Evolutionary conservation across 176 grass and related monocot genomes (phyloP), one percentile per base, ranked within the genome.

Genomic region (Aegilops sharonensis): DNA sequence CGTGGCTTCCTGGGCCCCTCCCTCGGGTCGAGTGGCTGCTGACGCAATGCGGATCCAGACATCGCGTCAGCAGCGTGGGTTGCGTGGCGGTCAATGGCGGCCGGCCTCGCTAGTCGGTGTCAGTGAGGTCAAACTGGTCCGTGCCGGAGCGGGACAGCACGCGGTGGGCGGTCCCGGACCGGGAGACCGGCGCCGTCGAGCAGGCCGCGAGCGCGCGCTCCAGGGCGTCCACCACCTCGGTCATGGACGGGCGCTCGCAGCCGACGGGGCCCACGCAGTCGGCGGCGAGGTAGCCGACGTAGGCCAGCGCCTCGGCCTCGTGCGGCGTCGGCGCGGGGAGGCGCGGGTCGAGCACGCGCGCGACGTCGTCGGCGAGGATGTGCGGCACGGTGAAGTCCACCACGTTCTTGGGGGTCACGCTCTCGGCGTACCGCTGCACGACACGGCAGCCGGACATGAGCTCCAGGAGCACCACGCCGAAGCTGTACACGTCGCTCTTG

Each of bases 401-500:
- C 0, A 98, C 87, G 79, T 98, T 98, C 86, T 81, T 92, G 32
- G 95, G 95, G 5, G 95, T 98, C 34, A 89, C 93, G 84, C 95
- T 95, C 81, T 98, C 93, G 15, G 81, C 93, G 71, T 98, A 95
- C 23, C 88, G 77, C 79, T 93, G 85, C 75, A 98, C 92, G 37
- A 93, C 95, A 37, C 89, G 92, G 67, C 93, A 92, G 2, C 93
- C 95, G 2, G 95, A 91, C 61, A 98, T 35, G 62, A 92, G 88
- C 90, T 94, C 94, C 36, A 97, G 78, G 17, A 94, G 87, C 72
- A 92, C 88, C 1, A 92, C 89, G 32, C 94, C 94, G 78, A 97
- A 92, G 90, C 92, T 92, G 90, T 94, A 97, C 61, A 94, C 92
- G 86, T 97, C 94, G 13, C 88, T 95, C 82, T 92, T 95, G 72